Conservation (phyloP, 805 yeast genomes). For the Candida ficus region DNA sequence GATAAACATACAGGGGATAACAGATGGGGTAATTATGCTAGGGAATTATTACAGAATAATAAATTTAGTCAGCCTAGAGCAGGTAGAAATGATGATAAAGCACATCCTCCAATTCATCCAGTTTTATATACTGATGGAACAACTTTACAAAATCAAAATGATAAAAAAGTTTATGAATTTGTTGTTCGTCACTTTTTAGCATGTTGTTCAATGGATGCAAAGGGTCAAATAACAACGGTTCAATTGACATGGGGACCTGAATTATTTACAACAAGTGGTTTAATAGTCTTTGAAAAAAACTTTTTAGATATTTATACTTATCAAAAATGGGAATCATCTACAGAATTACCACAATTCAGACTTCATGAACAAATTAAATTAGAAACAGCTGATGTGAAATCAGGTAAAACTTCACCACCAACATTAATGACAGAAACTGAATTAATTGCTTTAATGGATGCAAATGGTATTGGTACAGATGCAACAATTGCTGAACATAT, state of each 20-base stretch:
- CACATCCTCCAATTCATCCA: slow-evolving; percentile 99
- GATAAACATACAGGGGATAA: slow-evolving; percentile 50
- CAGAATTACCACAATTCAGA: slow-evolving; percentile 58
- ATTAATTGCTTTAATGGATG: slow-evolving; percentile 89
- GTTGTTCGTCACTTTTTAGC: slow-evolving; percentile 85
- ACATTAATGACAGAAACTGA: slow-evolving; percentile 85
- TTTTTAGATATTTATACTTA: slow-evolving; percentile 79
- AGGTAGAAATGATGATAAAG: slow-evolving; percentile 86
- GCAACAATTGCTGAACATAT: slow-evolving; percentile 99
- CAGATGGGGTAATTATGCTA: slow-evolving; percentile 74
- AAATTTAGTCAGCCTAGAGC: slow-evolving; percentile 63
- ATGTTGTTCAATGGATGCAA: slow-evolving; percentile 87
- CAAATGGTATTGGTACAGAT: slow-evolving; percentile 96
- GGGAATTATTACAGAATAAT: slow-evolving; percentile 30
- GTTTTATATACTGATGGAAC: slow-evolving; percentile 40
- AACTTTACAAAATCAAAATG: slow-evolving; percentile 31
- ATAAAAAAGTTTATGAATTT: slow-evolving; percentile 77
- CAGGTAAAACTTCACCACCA: slow-evolving; percentile 82
- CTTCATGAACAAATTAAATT: slow-evolving; percentile 56
- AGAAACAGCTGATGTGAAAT: slow-evolving; percentile 50
- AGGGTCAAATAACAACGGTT: slow-evolving; percentile 62
- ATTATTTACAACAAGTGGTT: slow-evolving; percentile 64
- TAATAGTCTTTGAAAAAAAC: slow-evolving; percentile 66
- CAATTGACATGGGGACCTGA: slow-evolving; percentile 77
- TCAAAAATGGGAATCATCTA: slow-evolving; percentile 66